These are phyloP conservation scores for Asterophora lycoperdoides DNA, from an alignment of 768 basidiomycete species.

Conservation along the genomic window DNA sequence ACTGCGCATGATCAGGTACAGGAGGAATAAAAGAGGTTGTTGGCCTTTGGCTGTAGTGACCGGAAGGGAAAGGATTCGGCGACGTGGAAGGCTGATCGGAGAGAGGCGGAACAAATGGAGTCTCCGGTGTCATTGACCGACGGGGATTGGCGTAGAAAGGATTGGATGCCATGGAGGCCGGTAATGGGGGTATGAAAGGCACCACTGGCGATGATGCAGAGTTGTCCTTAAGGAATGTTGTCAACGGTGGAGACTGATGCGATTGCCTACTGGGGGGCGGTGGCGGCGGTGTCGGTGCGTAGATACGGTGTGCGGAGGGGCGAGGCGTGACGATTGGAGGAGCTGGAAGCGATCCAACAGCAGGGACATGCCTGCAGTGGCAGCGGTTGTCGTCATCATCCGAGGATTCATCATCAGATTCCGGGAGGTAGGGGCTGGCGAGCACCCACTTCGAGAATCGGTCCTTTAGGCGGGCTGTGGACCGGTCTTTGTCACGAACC, in stretches of 20 bases:
- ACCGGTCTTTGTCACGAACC: not conserved
- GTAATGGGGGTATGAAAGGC: not conserved
- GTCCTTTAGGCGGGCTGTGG: constrained; percentile 1
- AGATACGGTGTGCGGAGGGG: not conserved
- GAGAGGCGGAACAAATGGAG: too few species aligned
- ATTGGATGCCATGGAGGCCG: too few species aligned
- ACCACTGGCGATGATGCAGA: not conserved
- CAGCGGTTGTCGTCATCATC: not conserved
- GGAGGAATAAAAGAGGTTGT: not conserved
- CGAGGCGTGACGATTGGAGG: not conserved
- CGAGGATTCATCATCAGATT: not conserved
- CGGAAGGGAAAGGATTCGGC: not conserved
- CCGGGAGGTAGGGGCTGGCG: not conserved
- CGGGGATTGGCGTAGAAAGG: not conserved
- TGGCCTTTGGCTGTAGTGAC: not conserved
- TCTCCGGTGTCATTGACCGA: not conserved
- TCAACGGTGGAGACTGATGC: not conserved
- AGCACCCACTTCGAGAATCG: constrained; percentile 12
- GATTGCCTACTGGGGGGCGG: not conserved
- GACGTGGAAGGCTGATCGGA: too few species aligned
- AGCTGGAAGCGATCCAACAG: not conserved
- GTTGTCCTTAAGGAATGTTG: not conserved
- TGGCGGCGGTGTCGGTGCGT: not conserved
- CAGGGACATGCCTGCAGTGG: not conserved
- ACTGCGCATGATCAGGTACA: not conserved